phyloP scores from a whole-genome alignment of 257 asterid species.

The Scutellaria minor region DNA sequence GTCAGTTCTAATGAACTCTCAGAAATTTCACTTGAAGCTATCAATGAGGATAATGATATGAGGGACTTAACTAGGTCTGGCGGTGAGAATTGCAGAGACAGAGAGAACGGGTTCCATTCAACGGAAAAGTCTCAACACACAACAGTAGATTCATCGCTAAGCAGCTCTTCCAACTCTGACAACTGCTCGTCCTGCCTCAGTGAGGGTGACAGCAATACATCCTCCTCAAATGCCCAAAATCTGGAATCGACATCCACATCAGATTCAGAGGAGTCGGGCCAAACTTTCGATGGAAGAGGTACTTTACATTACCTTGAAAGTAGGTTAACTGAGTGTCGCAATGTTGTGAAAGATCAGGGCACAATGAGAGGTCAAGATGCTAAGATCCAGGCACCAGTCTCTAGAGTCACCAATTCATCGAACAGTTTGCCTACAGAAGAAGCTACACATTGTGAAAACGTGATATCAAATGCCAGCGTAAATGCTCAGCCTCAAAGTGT shows the following conservation, averaged over 20 bases:
- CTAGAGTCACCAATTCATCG: conserved; percentile 38
- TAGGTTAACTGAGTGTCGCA: conserved; percentile 43
- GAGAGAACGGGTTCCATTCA: conserved; percentile 36
- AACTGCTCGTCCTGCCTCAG: conserved; percentile 85
- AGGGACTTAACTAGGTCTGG: conserved; percentile 35
- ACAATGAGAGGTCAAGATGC: conserved; percentile 37
- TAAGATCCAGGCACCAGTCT: conserved; percentile 38
- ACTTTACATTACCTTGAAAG: conserved; percentile 47
- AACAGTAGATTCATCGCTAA: conserved; percentile 46
- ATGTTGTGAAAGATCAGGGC: conserved; percentile 38
- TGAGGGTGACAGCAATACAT: conserved; percentile 81
- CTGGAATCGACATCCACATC: conserved; percentile 75
- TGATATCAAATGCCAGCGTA: conserved; percentile 43
- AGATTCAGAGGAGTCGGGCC: conserved; percentile 82
- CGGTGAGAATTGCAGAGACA: conserved; percentile 37
- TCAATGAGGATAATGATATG: conserved; percentile 41
- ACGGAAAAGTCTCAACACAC: conserved; percentile 41
- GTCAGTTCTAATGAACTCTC: conserved; percentile 53
- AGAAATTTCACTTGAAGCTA: conserved; percentile 46
- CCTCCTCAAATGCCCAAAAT: conserved; percentile 64
- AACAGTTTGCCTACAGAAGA: conserved; percentile 43
- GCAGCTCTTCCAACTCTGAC: conserved; percentile 71
- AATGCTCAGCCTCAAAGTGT: conserved; percentile 58
- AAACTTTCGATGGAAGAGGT: conserved; percentile 68
- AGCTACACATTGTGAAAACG: conserved; percentile 45